Evolutionary conservation across 208 protist genomes (phyloP).

Genomic region (Leishmania major): DNA sequence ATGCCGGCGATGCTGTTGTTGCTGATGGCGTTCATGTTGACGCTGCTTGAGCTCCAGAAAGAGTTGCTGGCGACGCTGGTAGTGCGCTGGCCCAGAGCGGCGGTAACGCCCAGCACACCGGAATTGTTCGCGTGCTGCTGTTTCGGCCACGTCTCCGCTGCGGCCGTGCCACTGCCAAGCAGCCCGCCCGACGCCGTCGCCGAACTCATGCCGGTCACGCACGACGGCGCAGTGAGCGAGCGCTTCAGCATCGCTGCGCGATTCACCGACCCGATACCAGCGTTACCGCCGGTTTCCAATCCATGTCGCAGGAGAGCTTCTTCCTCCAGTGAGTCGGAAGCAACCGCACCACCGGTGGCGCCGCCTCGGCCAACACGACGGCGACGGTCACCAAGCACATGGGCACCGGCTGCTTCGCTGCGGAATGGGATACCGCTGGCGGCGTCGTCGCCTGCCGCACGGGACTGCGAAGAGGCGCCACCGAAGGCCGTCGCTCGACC

Average conservation of each 20-base stretch:
- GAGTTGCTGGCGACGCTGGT: not conserved
- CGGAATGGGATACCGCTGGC: not conserved
- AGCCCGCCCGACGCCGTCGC: not conserved
- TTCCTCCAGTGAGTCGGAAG: not conserved
- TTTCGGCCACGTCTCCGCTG: too few relatives aligned
- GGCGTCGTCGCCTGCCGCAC: not conserved
- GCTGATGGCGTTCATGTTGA: not conserved
- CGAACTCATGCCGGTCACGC: constrained; percentile 2
- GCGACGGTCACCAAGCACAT: not conserved
- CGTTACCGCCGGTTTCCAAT: not conserved
- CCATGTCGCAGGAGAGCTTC: constrained; percentile 8
- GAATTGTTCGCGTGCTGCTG: not conserved
- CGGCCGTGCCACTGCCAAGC: not conserved
- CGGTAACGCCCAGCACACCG: not conserved
- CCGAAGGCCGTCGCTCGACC: not conserved
- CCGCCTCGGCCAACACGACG: not conserved
- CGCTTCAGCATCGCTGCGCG: not conserved
- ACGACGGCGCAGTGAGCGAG: constrained; percentile 21
- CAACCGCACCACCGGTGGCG: not conserved
- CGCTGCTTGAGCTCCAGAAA: constrained; percentile 1
- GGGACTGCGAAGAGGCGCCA: not conserved
- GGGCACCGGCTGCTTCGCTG: not conserved
- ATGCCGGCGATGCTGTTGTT: constrained; percentile 1
- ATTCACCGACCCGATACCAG: not conserved
- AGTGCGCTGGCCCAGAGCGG: not conserved